Evolutionary conservation across 192 early-diverging fungal species (phyloP).

Genomic region (Paraglomus occultum): DNA sequence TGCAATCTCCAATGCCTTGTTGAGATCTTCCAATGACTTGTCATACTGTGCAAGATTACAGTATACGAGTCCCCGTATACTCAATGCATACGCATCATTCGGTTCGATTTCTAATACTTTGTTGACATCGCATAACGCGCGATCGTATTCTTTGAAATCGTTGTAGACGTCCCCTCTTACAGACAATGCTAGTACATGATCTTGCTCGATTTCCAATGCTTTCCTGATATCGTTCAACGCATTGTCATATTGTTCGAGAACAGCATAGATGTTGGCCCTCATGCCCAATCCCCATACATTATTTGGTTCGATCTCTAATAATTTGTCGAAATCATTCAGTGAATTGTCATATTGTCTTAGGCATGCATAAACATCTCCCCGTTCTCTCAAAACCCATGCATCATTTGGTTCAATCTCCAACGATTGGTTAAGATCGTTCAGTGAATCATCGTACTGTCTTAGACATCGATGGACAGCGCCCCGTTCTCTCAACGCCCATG

Average conservation of each 20-base stretch:
- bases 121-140: background rate
- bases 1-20: background rate
- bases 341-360: constrained; percentile 1
- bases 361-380: constrained; percentile 15
- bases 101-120: background rate
- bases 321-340: constrained; percentile 13
- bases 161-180: background rate
- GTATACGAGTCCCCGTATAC: background rate
- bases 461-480: background rate
- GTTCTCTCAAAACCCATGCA: background rate
- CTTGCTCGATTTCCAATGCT: constrained; percentile 9
- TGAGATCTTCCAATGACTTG: background rate
- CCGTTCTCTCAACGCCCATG: background rate
- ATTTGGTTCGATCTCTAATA: constrained; percentile 3
- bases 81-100: background rate
- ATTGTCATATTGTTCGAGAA: background rate
- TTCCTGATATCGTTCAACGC: constrained; percentile 17
- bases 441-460: background rate
- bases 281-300: background rate
- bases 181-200: background rate
- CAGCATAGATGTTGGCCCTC: constrained; percentile 7
- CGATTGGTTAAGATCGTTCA: background rate
- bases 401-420: constrained; percentile 6
- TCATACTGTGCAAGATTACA: background rate
- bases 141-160: background rate